Conservation (phyloP, 805 yeast species). For the Yarrowia sp. region DNA sequence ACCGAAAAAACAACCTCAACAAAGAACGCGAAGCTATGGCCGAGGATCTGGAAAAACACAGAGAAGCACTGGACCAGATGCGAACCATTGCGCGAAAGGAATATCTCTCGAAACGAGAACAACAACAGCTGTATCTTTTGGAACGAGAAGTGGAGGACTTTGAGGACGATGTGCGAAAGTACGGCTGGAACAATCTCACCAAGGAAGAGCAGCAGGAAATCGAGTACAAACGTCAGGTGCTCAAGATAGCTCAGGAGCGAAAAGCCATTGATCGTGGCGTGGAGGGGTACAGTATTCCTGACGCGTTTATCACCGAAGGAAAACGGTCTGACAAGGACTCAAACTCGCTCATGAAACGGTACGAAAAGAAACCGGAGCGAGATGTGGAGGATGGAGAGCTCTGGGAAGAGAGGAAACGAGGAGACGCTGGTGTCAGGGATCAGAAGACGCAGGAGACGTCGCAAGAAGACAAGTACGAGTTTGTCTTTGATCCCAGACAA, state of each 20-base stretch:
- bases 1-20: no score
- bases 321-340: constrained; percentile 54
- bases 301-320: constrained; percentile 50
- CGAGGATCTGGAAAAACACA: not conserved
- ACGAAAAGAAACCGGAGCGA: not conserved
- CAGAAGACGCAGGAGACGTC: constrained; percentile 39
- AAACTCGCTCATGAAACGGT: constrained; percentile 36
- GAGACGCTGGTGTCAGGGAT: constrained; percentile 46
- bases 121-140: constrained; percentile 44
- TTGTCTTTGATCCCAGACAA: constrained; percentile 68
- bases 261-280: constrained; percentile 39
- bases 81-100: constrained; percentile 49
- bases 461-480: constrained; percentile 53
- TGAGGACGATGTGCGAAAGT: constrained; percentile 47
- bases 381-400: not conserved
- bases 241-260: constrained; percentile 45
- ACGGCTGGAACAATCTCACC: constrained; percentile 56
- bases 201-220: constrained; percentile 51
- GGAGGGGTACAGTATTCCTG: constrained; percentile 52
- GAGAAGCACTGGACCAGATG: constrained; percentile 37
- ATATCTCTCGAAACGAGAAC: constrained; percentile 49
- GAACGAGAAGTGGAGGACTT: constrained; percentile 48
- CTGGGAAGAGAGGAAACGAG: constrained; percentile 47
- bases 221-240: constrained; percentile 48
- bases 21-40: not conserved